Conservation (phyloP, 352 stramenopile species). For the Phytophthora vignae region DNA sequence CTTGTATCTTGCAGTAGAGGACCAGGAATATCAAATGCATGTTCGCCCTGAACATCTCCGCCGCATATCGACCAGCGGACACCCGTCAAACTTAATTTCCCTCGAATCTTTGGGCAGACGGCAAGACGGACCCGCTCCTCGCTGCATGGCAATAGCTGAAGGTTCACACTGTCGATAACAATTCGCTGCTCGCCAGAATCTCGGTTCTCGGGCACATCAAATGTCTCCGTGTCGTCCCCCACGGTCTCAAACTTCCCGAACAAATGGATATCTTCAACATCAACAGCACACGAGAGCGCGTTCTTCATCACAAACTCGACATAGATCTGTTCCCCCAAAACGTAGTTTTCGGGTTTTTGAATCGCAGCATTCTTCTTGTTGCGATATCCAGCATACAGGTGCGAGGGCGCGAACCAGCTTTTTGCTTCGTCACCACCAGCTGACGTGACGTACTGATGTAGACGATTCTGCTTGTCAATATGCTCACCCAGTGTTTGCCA, state of each 20-base stretch:
- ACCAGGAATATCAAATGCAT: constrained; percentile 84
- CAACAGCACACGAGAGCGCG: constrained; percentile 81
- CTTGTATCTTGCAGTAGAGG: constrained; percentile 84
- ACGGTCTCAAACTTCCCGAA: constrained; percentile 73
- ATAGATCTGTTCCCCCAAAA: constrained; percentile 80
- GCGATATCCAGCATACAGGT: constrained; percentile 65
- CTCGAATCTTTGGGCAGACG: constrained; percentile 64
- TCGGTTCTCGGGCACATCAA: constrained; percentile 58
- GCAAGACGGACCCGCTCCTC: constrained; percentile 79
- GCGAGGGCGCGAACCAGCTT: constrained; percentile 62
- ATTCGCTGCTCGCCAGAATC: constrained; percentile 45
- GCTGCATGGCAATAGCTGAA: constrained; percentile 79
- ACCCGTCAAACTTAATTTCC: constrained; percentile 68
- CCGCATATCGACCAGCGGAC: constrained; percentile 88
- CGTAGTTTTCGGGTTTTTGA: constrained; percentile 69
- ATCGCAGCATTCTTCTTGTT: constrained; percentile 54
- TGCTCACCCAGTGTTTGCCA: constrained; percentile 71
- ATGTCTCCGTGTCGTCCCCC: constrained; percentile 28
- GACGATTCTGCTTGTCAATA: constrained; percentile 66
- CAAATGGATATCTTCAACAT: constrained; percentile 84
- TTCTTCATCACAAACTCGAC: constrained; percentile 92
- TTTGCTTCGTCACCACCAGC: constrained; percentile 25
- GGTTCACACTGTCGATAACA: constrained; percentile 71
- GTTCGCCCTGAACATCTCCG: constrained; percentile 81
- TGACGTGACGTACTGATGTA: constrained; percentile 64